Evolutionary conservation across 805 yeast genomes (phyloP).

Genomic region (Saccharomycopsis sp.): DNA sequence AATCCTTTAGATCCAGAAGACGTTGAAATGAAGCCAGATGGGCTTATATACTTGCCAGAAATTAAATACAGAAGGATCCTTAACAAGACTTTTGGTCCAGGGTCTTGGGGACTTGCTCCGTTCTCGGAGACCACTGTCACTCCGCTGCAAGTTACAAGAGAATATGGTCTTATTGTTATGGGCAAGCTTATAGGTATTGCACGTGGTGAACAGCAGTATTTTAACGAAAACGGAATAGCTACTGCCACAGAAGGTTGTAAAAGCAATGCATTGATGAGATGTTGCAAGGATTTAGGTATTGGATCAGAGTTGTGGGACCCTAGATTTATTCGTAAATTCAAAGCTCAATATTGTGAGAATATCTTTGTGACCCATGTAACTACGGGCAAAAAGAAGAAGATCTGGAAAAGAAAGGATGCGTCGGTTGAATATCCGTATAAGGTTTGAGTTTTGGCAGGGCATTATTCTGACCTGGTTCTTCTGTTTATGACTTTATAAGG

Average conservation of each 20-base stretch:
- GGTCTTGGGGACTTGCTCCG: conserved; percentile 98
- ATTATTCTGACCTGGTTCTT: too few relatives aligned
- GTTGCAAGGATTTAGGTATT: conserved; percentile 94
- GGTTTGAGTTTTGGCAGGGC: background rate
- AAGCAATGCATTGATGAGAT: conserved; percentile 93
- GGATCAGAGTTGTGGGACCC: conserved; percentile 99
- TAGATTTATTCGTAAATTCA: conserved; percentile 66
- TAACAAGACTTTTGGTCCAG: conserved; percentile 93
- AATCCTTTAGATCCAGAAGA: conserved; percentile 62
- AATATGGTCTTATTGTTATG: conserved; percentile 79
- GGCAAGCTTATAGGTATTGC: conserved; percentile 89
- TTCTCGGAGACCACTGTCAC: conserved; percentile 79
- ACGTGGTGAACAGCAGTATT: conserved; percentile 93
- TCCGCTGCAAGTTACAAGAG: conserved; percentile 71
- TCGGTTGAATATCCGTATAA: conserved; percentile 83
- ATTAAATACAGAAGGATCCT: conserved; percentile 88
- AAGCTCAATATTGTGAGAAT: conserved; percentile 64
- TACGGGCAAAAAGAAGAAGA: conserved; percentile 79
- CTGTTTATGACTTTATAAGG: too few relatives aligned
- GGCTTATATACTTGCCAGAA: conserved; percentile 85
- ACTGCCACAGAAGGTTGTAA: conserved; percentile 98
- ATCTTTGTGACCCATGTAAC: conserved; percentile 78
- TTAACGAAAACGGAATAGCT: conserved; percentile 77
- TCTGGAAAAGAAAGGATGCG: conserved; percentile 87
- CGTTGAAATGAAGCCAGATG: conserved; percentile 94